phyloP scores from a whole-genome alignment of 140 eudicot species.

The Ambrosia hybrid region DNA sequence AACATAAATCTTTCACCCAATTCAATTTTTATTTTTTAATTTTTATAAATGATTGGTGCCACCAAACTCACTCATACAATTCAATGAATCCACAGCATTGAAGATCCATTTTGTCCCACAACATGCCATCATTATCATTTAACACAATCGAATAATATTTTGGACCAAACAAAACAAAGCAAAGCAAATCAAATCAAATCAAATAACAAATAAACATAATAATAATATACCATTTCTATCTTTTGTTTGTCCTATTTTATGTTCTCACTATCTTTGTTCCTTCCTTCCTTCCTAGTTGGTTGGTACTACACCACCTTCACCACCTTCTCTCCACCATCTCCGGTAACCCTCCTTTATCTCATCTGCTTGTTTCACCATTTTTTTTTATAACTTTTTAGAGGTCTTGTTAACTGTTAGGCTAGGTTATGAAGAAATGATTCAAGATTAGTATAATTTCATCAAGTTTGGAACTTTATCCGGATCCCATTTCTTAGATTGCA shows the following conservation, averaged over 20 bases:
- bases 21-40: neutral
- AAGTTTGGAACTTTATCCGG: too few species aligned
- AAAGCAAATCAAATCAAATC: neutral
- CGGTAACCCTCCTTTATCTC: too few species aligned
- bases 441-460: too few species aligned
- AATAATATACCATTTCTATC: neutral
- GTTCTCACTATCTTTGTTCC: neutral
- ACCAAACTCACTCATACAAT: neutral
- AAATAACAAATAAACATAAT: neutral
- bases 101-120: conserved; percentile 13
- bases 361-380: too few species aligned
- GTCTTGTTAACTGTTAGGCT: too few species aligned
- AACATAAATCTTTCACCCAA: neutral
- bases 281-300: too few species aligned
- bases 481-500: too few species aligned
- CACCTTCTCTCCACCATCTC: conserved; percentile 12
- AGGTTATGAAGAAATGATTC: too few species aligned
- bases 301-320: conserved; percentile 25
- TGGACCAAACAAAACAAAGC: neutral
- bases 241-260: conserved; percentile 4
- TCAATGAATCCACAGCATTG: conserved; percentile 9
- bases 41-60: neutral
- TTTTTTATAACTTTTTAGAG: too few species aligned
- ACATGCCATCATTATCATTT: neutral
- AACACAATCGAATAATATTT: neutral